Conservation (phyloP, 2,329 filamentous ascomycete genomes). For the Aspergillus spinulosporus region DNA sequence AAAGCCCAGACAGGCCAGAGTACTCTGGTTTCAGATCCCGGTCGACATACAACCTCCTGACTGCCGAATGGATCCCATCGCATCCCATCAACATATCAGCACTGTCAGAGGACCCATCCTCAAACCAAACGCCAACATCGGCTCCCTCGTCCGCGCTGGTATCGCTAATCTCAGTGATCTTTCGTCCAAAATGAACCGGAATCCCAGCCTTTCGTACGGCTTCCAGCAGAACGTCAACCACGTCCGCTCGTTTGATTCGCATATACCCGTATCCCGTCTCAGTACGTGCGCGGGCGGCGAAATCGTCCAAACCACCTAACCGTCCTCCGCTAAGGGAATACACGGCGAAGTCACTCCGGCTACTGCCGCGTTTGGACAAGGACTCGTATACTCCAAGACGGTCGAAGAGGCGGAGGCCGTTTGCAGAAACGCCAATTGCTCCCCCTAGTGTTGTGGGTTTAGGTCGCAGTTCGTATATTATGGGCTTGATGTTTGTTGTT, state of each 20-base stretch:
- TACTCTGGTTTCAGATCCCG: slow-evolving; percentile 32
- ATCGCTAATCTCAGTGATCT: slow-evolving; percentile 2
- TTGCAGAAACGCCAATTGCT: slow-evolving; percentile 31
- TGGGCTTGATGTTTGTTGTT: slow-evolving; percentile 19
- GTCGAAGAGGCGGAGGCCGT: slow-evolving; percentile 31
- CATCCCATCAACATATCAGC: slow-evolving; percentile 34
- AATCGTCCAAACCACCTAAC: background rate
- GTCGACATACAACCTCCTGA: slow-evolving; percentile 35
- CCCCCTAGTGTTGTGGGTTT: slow-evolving; percentile 35
- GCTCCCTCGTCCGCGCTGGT: too few relatives aligned
- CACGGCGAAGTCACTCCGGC: background rate
- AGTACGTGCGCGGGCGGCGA: background rate
- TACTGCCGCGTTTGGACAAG: background rate
- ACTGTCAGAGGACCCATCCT: slow-evolving; percentile 19
- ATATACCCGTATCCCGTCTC: slow-evolving; percentile 28
- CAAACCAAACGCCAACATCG: slow-evolving; percentile 16
- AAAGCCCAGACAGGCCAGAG: slow-evolving; percentile 30
- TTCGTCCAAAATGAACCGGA: slow-evolving; percentile 5
- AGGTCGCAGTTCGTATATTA: slow-evolving; percentile 33
- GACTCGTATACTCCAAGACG: slow-evolving; percentile 27
- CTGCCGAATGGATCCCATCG: slow-evolving; percentile 43
- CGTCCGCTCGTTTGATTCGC: slow-evolving; percentile 29
- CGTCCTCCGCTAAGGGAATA: background rate
- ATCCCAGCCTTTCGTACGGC: slow-evolving; percentile 19
- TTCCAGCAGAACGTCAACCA: slow-evolving; percentile 28